phyloP scores from a whole-genome alignment of 495 filamentous ascomycete species.

The Neurospora sp. region DNA sequence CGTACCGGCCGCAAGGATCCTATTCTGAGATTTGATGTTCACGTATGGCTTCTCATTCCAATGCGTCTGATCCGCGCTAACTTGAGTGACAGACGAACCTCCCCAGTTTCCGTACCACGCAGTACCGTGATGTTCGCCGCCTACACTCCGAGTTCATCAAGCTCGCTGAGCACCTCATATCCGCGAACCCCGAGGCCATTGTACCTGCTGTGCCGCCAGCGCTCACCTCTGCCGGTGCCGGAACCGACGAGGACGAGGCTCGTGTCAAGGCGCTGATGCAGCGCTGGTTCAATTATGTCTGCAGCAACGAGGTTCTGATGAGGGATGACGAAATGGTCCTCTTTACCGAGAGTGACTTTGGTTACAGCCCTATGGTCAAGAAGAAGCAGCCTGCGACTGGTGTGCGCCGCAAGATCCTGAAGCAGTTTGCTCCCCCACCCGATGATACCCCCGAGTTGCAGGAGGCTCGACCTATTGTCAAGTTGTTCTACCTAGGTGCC shows the following conservation, averaged over 20 bases:
- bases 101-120: constrained; percentile 91
- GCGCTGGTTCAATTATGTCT: constrained; percentile 88
- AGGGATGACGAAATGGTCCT: constrained; percentile 93
- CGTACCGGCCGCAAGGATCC: constrained; percentile 90
- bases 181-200: constrained; percentile 91
- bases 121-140: constrained; percentile 92
- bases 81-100: constrained; percentile 70
- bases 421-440: constrained; percentile 96
- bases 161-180: constrained; percentile 87
- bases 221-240: constrained; percentile 84
- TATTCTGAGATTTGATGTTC: constrained; percentile 91
- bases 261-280: constrained; percentile 84
- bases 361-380: constrained; percentile 89
- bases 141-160: constrained; percentile 94
- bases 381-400: constrained; percentile 97
- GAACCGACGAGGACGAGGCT: constrained; percentile 92
- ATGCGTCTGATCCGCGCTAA: not conserved
- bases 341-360: constrained; percentile 97
- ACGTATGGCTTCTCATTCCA: constrained; percentile 48
- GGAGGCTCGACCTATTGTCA: constrained; percentile 79
- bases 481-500: constrained; percentile 87
- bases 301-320: constrained; percentile 84
- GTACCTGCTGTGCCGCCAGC: constrained; percentile 93
- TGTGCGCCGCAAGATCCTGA: constrained; percentile 85
- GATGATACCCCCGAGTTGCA: constrained; percentile 95